Conservation (phyloP, 257 asterid genomes). For the Thymus quinquecostatus region DNA sequence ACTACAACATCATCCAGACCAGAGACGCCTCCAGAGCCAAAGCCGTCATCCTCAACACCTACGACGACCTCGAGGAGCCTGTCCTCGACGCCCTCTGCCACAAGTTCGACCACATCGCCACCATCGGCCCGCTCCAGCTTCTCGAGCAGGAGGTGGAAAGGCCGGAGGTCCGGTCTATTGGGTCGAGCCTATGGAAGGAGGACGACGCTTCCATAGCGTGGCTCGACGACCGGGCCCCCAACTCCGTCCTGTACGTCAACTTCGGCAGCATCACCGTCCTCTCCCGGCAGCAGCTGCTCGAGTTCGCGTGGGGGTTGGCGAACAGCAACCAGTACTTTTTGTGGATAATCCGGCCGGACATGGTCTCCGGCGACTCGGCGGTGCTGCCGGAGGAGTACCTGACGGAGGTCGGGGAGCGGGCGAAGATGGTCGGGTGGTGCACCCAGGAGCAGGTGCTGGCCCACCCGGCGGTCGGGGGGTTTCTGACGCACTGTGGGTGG, state of each 20-base stretch:
- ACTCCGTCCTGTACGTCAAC: conserved; percentile 64
- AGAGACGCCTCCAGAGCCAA: conserved; percentile 48
- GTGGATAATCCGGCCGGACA: conserved; percentile 70
- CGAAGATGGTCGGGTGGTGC: conserved; percentile 68
- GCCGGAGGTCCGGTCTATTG: conserved; percentile 34
- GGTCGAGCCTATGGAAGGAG: conserved; percentile 64
- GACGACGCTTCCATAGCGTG: conserved; percentile 55
- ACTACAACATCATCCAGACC: conserved; percentile 50
- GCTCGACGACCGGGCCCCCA: conserved; percentile 49
- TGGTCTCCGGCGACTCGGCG: conserved; percentile 52
- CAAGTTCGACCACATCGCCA: conserved; percentile 42
- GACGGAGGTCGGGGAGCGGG: conserved; percentile 48
- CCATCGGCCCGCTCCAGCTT: conserved; percentile 65
- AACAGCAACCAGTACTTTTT: conserved; percentile 47
- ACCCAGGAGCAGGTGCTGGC: conserved; percentile 57
- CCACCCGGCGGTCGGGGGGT: conserved; percentile 55
- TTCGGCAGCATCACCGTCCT: conserved; percentile 69
- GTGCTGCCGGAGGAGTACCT: conserved; percentile 48
- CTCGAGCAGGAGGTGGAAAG: conserved; percentile 34
- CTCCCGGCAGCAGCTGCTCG: conserved; percentile 50
- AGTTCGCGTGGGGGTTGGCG: conserved; percentile 79
- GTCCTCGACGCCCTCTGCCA: conserved; percentile 51
- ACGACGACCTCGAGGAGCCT: conserved; percentile 49
- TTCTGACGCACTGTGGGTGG: conserved; percentile 72
- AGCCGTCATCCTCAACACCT: conserved; percentile 60